Evolutionary conservation across 345 rosid species (phyloP).

Genomic region (Melaleuca alternifolia): DNA sequence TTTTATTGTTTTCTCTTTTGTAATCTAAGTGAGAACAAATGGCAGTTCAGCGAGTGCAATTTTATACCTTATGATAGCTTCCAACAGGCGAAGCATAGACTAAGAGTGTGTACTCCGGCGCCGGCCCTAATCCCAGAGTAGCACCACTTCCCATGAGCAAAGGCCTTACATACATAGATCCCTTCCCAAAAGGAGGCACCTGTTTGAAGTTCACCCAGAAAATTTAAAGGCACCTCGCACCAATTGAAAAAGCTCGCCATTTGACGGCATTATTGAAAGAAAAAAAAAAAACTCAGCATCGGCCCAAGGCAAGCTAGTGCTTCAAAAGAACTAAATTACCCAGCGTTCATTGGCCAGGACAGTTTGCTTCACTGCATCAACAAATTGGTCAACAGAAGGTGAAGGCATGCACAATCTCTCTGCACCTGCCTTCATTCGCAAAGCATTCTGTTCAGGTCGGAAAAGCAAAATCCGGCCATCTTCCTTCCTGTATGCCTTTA

Average conservation of each 20-base stretch:
- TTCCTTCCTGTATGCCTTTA: conserved; percentile 27
- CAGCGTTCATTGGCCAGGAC: conserved; percentile 32
- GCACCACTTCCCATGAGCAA: conserved; percentile 48
- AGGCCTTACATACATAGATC: conserved; percentile 56
- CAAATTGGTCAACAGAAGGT: conserved; percentile 25
- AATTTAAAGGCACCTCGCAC: neutral
- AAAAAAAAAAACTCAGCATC: neutral
- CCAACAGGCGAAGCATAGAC: conserved; percentile 47
- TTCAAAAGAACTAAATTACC: conserved; percentile 7
- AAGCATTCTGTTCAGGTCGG: conserved; percentile 35
- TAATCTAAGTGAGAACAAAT: neutral
- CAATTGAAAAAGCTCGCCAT: neutral
- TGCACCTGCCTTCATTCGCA: conserved; percentile 31
- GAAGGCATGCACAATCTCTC: conserved; percentile 35
- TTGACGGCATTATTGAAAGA: neutral
- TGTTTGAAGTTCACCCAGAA: neutral
- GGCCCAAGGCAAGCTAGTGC: neutral
- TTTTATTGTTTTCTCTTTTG: neutral
- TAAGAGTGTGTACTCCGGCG: conserved; percentile 41
- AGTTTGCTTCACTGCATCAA: conserved; percentile 27
- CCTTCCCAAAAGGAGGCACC: conserved; percentile 65
- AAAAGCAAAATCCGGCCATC: conserved; percentile 21
- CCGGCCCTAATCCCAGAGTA: conserved; percentile 34
- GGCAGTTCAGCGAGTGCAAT: neutral
- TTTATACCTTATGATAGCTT: conserved; percentile 25